Conservation (phyloP, 371 early-diverging fungal species). For the Dichotomocladium elegans region DNA sequence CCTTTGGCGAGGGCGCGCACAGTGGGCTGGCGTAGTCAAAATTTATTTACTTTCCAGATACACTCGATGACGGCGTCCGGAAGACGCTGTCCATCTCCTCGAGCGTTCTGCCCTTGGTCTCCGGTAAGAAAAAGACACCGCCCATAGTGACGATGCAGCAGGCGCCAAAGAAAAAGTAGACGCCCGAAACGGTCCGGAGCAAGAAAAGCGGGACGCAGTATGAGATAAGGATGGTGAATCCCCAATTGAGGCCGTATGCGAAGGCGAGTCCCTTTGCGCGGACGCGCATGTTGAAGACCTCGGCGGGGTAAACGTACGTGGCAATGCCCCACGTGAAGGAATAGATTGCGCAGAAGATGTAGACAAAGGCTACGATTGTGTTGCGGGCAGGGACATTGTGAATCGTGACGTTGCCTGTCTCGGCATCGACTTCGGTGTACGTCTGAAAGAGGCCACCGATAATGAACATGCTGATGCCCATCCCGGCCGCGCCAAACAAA, state of each 20-base stretch:
- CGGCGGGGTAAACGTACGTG: conserved; percentile 66
- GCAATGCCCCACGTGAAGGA: conserved; percentile 57
- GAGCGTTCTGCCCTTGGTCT: conserved; percentile 54
- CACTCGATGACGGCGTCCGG: neutral
- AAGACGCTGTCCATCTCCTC: conserved; percentile 60
- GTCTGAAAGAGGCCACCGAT: conserved; percentile 40
- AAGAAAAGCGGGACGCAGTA: conserved; percentile 43
- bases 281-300: conserved; percentile 52
- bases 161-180: conserved; percentile 56
- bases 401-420: conserved; percentile 22
- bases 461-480: conserved; percentile 42
- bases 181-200: conserved; percentile 53
- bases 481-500: conserved; percentile 25
- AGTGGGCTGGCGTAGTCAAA: too few relatives aligned
- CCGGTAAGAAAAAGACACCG: conserved; percentile 46
- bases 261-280: conserved; percentile 42
- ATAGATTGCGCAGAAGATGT: conserved; percentile 48
- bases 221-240: conserved; percentile 44
- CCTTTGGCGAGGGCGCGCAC: too few relatives aligned
- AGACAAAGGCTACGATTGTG: conserved; percentile 39
- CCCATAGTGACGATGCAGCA: conserved; percentile 30
- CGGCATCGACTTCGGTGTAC: conserved; percentile 20
- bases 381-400: conserved; percentile 25
- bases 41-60: neutral
- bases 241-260: conserved; percentile 65